phyloP scores from a whole-genome alignment of 768 basidiomycete genomes.

The Lactifluus echinatus region DNA sequence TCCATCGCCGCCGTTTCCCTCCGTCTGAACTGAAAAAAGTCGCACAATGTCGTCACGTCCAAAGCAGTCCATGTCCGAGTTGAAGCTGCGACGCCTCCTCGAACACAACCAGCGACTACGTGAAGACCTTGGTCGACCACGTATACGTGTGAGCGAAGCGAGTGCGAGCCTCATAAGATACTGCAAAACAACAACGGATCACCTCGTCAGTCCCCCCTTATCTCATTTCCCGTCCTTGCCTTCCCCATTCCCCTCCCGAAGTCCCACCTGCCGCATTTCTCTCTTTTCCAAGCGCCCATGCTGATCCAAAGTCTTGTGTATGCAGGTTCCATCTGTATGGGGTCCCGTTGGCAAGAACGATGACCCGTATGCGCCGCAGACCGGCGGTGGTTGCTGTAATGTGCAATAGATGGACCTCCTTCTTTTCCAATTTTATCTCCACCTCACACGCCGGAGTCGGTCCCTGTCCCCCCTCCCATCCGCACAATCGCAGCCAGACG shows the following conservation, averaged over 20 bases:
- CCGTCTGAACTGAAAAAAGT: conserved; percentile 16
- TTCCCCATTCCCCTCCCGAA: not conserved
- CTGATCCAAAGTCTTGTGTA: conserved; percentile 2
- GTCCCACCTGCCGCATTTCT: not conserved
- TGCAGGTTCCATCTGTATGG: conserved; percentile 91
- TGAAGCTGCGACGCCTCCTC: conserved; percentile 67
- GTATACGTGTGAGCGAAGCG: conserved; percentile 68
- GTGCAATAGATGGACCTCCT: conserved; percentile 8
- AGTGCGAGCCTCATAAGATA: conserved; percentile 61
- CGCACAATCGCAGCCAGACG: not conserved
- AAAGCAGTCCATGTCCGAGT: conserved; percentile 72
- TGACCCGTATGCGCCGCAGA: conserved; percentile 79
- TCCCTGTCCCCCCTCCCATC: not conserved
- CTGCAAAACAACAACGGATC: conserved; percentile 66
- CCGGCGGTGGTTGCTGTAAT: conserved; percentile 13
- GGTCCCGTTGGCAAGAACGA: conserved; percentile 87
- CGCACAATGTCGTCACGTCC: conserved; percentile 46
- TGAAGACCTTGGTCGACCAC: conserved; percentile 64
- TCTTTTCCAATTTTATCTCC: not conserved
- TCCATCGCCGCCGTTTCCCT: not conserved
- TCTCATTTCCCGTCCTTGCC: not conserved
- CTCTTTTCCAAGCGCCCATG: conserved; percentile 10
- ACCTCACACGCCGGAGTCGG: not conserved
- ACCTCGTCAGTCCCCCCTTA: conserved; percentile 40
- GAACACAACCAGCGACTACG: conserved; percentile 68